A percentile compares a stretch with the other conserved stretches of the same genome.
These are phyloP conservation scores for Annulohypoxylon truncatum DNA, from an alignment of 2,329 filamentous ascomycete genomes.

Conservation along the genomic window DNA sequence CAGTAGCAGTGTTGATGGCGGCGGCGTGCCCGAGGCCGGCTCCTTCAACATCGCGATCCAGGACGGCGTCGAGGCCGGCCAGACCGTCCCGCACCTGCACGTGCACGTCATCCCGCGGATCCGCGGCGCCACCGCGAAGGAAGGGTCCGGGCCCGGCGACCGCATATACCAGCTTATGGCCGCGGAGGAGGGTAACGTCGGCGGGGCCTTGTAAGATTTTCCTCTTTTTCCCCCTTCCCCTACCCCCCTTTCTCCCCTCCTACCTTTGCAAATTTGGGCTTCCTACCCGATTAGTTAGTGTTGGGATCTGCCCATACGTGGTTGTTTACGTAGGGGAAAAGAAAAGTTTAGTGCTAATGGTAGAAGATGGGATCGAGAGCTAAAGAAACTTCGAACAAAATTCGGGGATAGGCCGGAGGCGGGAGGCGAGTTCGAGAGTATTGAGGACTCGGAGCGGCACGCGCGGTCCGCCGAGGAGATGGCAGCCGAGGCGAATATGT, in stretches of 20 bases:
- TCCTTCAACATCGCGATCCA: slow-evolving; percentile 96
- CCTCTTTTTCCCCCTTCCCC: neutral
- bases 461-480: slow-evolving; percentile 80
- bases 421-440: slow-evolving; percentile 70
- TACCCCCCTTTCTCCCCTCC: neutral
- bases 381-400: slow-evolving; percentile 29
- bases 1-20: too few relatives aligned
- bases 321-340: neutral
- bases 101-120: slow-evolving; percentile 69
- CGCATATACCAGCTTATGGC: slow-evolving; percentile 84
- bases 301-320: too few relatives aligned
- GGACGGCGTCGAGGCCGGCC: slow-evolving; percentile 88
- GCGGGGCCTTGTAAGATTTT: slow-evolving; percentile 65
- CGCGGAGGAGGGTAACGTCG: slow-evolving; percentile 85
- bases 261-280: too few relatives aligned
- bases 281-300: too few relatives aligned
- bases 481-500: slow-evolving; percentile 78
- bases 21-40: slow-evolving; percentile 63
- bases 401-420: slow-evolving; percentile 58
- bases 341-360: slow-evolving; percentile 6
- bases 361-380: slow-evolving; percentile 40
- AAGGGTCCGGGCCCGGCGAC: slow-evolving; percentile 43
- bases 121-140: slow-evolving; percentile 47
- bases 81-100: slow-evolving; percentile 94
- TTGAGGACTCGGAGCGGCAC: slow-evolving; percentile 77